These are phyloP conservation scores for Mycena sp. DNA, from an alignment of 1,284 basidiomycete species.

Conservation along the genomic window DNA sequence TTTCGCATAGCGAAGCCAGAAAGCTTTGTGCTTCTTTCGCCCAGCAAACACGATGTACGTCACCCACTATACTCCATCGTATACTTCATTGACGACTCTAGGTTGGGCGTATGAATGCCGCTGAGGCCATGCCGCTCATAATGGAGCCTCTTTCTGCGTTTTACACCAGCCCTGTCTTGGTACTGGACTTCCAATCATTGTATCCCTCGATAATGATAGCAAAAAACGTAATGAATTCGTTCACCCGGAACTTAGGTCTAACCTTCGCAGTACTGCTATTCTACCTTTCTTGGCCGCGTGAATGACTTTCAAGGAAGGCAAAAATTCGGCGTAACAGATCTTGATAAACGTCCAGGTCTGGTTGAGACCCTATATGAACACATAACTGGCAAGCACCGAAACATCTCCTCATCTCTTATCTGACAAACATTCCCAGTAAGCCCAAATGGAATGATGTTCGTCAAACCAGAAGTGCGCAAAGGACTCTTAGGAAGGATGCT, in stretches of 20 bases:
- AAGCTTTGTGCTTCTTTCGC: constrained; percentile 88
- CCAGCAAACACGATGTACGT: constrained; percentile 82
- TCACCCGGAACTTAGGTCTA: neutral
- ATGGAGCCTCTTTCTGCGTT: constrained; percentile 95
- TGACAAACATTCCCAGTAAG: constrained; percentile 66
- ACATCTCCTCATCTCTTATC: neutral
- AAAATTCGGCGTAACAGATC: constrained; percentile 88
- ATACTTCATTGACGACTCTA: constrained; percentile 41
- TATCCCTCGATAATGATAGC: constrained; percentile 99
- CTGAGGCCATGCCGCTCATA: constrained; percentile 93
- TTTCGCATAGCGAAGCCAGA: constrained; percentile 98
- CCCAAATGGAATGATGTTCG: constrained; percentile 95
- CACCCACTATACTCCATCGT: constrained; percentile 18
- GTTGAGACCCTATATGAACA: constrained; percentile 77
- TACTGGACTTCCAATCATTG: constrained; percentile 90
- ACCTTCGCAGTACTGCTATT: constrained; percentile 80
- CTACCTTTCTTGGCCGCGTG: constrained; percentile 94
- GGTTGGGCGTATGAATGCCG: constrained; percentile 97
- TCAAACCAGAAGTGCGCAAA: constrained; percentile 86
- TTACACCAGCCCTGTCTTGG: constrained; percentile 91
- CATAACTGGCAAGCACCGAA: constrained; percentile 64
- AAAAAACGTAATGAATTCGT: constrained; percentile 67
- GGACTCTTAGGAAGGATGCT: constrained; percentile 94
- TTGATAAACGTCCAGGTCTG: constrained; percentile 77
- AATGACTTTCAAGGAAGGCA: constrained; percentile 86